Evolutionary conservation across 129 eudicot genomes (phyloP).

Genomic region (Tagetes patula): DNA sequence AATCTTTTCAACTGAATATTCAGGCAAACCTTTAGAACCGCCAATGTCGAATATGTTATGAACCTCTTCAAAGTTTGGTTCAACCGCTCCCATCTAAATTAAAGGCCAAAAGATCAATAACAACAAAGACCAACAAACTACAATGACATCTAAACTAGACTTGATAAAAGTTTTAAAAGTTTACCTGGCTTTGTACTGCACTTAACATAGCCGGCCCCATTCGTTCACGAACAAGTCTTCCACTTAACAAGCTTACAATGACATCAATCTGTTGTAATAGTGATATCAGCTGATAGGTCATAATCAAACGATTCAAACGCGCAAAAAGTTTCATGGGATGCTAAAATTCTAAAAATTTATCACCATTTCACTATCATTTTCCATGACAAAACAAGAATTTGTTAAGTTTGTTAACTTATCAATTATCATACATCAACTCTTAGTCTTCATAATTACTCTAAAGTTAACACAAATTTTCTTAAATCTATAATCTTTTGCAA

Average conservation of each 20-base stretch:
- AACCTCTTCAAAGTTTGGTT: conserved; percentile 21
- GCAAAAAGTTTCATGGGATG: not conserved
- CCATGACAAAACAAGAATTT: conserved; percentile 15
- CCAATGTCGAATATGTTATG: conserved; percentile 28
- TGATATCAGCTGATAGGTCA: conserved; percentile 12
- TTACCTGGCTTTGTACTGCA: conserved; percentile 33
- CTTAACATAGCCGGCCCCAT: conserved; percentile 31
- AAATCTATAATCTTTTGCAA: conserved; percentile 4
- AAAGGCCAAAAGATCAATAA: not conserved
- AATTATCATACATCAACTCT: conserved; percentile 8
- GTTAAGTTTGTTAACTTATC: not conserved
- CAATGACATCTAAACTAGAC: not conserved
- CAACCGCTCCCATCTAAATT: conserved; percentile 27
- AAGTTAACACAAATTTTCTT: not conserved
- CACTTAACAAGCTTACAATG: conserved; percentile 31
- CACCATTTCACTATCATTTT: conserved; percentile 30
- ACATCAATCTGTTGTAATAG: conserved; percentile 30
- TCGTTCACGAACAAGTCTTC: conserved; percentile 30
- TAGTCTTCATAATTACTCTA: not conserved
- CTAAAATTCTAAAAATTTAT: conserved; percentile 8
- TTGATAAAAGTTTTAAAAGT: not conserved
- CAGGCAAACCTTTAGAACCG: conserved; percentile 27
- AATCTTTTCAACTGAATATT: conserved; percentile 26
- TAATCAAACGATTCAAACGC: not conserved
- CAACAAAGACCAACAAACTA: not conserved